Conservation (phyloP, 2,329 filamentous ascomycete species). For the Emergomyces pasteurianus region DNA sequence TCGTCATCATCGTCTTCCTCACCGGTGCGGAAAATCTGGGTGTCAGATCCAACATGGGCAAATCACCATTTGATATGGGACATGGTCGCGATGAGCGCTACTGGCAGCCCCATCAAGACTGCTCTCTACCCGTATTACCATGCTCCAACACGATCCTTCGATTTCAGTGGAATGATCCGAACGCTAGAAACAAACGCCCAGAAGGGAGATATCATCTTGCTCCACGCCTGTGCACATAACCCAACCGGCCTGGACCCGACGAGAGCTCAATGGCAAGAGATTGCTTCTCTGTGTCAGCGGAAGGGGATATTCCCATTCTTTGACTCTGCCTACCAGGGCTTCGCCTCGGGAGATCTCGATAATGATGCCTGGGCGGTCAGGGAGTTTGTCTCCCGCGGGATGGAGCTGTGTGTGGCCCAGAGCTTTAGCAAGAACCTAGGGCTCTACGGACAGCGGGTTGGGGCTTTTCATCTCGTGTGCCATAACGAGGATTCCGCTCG, state of each 20-base stretch:
- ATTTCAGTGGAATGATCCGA: constrained; percentile 52
- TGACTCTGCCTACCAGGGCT: constrained; percentile 94
- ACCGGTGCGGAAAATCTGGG: constrained; percentile 55
- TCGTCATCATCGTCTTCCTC: background rate
- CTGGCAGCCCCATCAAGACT: constrained; percentile 62
- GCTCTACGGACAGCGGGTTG: constrained; percentile 88
- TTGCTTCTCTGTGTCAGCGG: constrained; percentile 62
- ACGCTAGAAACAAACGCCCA: constrained; percentile 77
- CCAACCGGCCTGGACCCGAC: constrained; percentile 93
- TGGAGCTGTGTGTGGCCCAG: constrained; percentile 49
- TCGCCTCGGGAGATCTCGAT: constrained; percentile 77
- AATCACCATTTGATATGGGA: constrained; percentile 95
- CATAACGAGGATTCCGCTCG: constrained; percentile 33
- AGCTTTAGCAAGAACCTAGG: constrained; percentile 58
- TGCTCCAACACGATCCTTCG: constrained; percentile 39
- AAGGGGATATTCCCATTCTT: constrained; percentile 95
- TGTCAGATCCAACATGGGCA: constrained; percentile 91
- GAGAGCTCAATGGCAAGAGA: constrained; percentile 80
- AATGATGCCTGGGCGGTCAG: constrained; percentile 80
- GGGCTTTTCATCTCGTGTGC: constrained; percentile 63
- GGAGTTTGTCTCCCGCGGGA: constrained; percentile 84
- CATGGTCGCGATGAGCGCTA: constrained; percentile 41
- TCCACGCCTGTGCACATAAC: constrained; percentile 95
- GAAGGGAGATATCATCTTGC: constrained; percentile 69
- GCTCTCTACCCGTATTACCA: constrained; percentile 89